Evolutionary conservation across 2,329 filamentous ascomycete species (phyloP), one percentile per base, ranked within the genome.

Genomic region (Penicillium rolfsii): DNA sequence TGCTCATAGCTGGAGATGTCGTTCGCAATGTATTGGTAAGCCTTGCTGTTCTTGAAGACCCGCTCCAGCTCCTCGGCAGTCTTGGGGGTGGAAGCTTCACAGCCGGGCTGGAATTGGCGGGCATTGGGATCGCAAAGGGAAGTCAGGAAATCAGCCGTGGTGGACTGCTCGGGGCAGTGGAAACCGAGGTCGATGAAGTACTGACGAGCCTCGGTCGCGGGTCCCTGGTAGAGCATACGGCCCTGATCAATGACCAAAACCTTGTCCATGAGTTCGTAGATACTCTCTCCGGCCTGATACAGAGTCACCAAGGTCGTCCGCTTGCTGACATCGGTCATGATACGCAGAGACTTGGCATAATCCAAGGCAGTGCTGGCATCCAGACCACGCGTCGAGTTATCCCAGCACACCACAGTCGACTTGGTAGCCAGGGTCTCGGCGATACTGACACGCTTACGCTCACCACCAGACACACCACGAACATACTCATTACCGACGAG

Each of bases 331-430:
- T 93, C 89, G 3, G 91, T 93, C 86, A 93, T 90, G 60, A 88
- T 84, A 14, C 87, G 83, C 2, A 90, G 79, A 0, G 86, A 88
- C 59, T 87, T 88, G 9, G 88, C 89, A 67, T 91, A 94, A 70
- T 93, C 90, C 4, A 93, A 81, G 4, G 91, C 91, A 0, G 90
- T 93, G 1, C 87, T 90, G 1, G 90, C 88, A 71, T 95, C 91
- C 0, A 94, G 80, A n/a, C 91, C 91, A 52, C 91, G 82, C 0
- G 90, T 94, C 0, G 86, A 89, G 73, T 94, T 94, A 67, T 94
- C 91, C 89, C 89, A 93, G 64, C 87, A 89, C 36, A 90, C 86
- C 1, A 93, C 87, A 0, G 88, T 87, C 0, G 87, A 87, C 73
- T 90, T 89, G 6, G 89, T 89, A 4, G 89, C 88, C 24, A 94